Base-by-base conservation (phyloP, 257 asterid species). In the Gentiana straminea region DNA sequence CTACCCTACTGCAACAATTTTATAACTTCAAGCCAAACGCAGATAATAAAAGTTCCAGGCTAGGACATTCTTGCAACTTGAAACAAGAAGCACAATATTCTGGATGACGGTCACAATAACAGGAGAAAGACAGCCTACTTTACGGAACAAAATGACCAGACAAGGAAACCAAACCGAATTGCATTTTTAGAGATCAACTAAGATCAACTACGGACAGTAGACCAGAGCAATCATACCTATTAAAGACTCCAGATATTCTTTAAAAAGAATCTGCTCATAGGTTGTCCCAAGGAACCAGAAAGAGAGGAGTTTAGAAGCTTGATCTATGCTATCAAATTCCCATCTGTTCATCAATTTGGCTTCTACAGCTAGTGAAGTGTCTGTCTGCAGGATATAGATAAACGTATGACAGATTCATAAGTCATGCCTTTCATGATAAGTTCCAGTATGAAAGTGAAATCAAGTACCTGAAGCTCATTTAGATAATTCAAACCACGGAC, bases 391-490 rank as follows among this genome's bases (percentile, higher is more conserved):
- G 43, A 44, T 37, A 64, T n/a, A 35, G 56, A 56, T 9, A 33
- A 32, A 44, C 12, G 49, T 43, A 55, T 43, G 41, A 51, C 54
- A 35, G n/a, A 55, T 59, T 64, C 44, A 5, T 41, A 53, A 6
- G 13, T 53, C 53, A 12, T 11, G 41, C 58, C 32, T 35, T 1
- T 3, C 50, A 35, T 41, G 24, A 54, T 9, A 12, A 55, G 35
- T 13, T 57, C 54, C 43, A 50, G 54, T 24, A 24, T 24, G 63
- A 35, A 57, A 15, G 33, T 57, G 4, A 35, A 59, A 56, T 44
- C 43, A 52, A 54, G 65, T 78, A 91, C 98, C 97, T 92, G 97
- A 67, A 92, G 94, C 80, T 92, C 97, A 65, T 92, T 92, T 61
- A 88, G 60, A 74, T 88, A 88, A 75, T 87, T 85, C 52, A 92